phyloP scores from a whole-genome alignment of 1,139 yeast species.

The Tardiomyces blankii region DNA sequence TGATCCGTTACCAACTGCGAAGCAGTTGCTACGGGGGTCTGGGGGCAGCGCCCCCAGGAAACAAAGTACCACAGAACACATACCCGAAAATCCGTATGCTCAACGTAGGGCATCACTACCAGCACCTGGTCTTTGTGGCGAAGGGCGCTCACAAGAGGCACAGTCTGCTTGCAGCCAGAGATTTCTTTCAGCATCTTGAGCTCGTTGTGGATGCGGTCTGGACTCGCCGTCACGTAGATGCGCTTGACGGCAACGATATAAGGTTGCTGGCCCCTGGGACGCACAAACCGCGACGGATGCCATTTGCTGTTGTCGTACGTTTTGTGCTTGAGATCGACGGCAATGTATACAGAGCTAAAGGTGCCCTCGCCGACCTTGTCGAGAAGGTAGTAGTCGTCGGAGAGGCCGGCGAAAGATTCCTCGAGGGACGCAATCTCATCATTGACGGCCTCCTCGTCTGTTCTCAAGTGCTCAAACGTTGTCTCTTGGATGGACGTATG shows the following conservation, averaged over 20 bases:
- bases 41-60: too few relatives aligned
- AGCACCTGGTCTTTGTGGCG: constrained; percentile 85
- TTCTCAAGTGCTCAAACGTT: background rate
- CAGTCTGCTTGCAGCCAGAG: constrained; percentile 60
- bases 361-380: constrained; percentile 96
- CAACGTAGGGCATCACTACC: constrained; percentile 84
- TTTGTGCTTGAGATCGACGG: constrained; percentile 45
- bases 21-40: too few relatives aligned
- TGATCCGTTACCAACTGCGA: too few relatives aligned
- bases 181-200: constrained; percentile 45
- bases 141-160: constrained; percentile 81
- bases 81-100: constrained; percentile 75
- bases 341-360: constrained; percentile 82
- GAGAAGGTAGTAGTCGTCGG: constrained; percentile 49
- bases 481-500: too few relatives aligned
- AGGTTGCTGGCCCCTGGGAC: background rate
- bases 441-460: background rate
- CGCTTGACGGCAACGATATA: constrained; percentile 76
- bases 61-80: background rate
- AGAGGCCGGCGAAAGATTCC: constrained; percentile 50
- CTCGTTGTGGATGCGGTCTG: constrained; percentile 81
- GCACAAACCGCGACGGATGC: background rate
- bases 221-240: constrained; percentile 92
- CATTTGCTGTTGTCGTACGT: constrained; percentile 14
- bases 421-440: constrained; percentile 54